Base-by-base conservation (phyloP, 1,284 basidiomycete species). In the Trichosporon ovoides region DNA sequence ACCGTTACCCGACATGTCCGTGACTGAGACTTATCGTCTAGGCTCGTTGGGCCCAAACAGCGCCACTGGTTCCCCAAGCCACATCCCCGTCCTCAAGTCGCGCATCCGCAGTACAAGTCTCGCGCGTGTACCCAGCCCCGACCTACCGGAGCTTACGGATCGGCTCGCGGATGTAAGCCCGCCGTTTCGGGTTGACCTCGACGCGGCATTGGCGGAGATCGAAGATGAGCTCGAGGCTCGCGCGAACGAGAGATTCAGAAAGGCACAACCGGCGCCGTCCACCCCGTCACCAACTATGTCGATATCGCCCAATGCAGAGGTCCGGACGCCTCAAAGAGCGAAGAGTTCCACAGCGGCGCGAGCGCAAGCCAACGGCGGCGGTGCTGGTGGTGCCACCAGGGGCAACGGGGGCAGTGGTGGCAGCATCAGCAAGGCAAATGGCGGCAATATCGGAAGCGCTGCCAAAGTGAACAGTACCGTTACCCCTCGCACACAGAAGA, bases 171-270 rank as follows among this genome's bases (percentile, higher is more conserved):
- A 63, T 19, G 61, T 58, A 33, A 34, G 38, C 9, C 61, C 61
- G 2, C 61, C 61, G 2, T 63, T 63, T 33, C 61, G 61, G 16
- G 61, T 63, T 20, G 61, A 63, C 38, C 58, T 63, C 31, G 61
- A 63, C 33, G 58, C 61, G 1, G 58, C 61, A 10, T 54, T 63
- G 7, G 61, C 61, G 3, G 61, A 63, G 33, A 60, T 63, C 14
- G 61, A 63, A 31, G 61, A 63, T 28, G 61, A 63, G 38, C 54
- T 63, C n/a, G 61, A 63, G 37, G 52, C 51, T 11, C 58, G 61
- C 28, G 61, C 61, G 1, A 54, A 55, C 19, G 56, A 58, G 40
- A 34, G 59, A 36, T 63, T 59, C 33, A 56, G 56, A 4, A 37
- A 38, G 11, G 58, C 61, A 3, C 53, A 46, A 24, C 58, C 57